Evolutionary conservation across 441 rosid species (phyloP).

Genomic region (Sinapis alba): DNA sequence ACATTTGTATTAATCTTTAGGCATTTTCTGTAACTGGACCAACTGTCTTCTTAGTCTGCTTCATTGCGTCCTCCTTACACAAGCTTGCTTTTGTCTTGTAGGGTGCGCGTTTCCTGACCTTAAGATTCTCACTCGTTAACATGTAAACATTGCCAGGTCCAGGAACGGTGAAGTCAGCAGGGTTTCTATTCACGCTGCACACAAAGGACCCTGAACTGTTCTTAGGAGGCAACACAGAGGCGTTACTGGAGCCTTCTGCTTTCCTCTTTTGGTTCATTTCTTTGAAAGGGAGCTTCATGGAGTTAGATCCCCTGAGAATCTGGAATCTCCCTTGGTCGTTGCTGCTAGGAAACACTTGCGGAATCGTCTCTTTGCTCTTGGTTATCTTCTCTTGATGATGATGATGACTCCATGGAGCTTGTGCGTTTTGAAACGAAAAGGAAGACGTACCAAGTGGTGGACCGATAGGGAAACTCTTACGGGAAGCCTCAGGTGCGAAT

Average conservation of each 20-base stretch:
- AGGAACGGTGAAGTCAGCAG: conserved; percentile 84
- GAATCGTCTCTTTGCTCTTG: neutral
- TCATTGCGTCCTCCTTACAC: conserved; percentile 40
- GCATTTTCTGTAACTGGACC: conserved; percentile 38
- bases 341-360: conserved; percentile 36
- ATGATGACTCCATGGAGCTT: conserved; percentile 43
- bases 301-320: conserved; percentile 38
- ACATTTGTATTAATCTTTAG: conserved; percentile 8
- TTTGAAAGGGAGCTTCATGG: conserved; percentile 49
- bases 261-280: conserved; percentile 46
- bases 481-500: conserved; percentile 41
- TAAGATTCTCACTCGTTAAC: conserved; percentile 63
- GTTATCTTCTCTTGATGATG: conserved; percentile 32
- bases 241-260: conserved; percentile 31
- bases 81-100: conserved; percentile 40
- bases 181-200: conserved; percentile 81
- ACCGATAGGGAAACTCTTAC: conserved; percentile 39
- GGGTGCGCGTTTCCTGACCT: conserved; percentile 44
- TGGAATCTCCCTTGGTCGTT: conserved; percentile 47
- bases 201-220: conserved; percentile 41
- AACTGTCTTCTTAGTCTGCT: conserved; percentile 55
- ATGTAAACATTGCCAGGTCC: conserved; percentile 75
- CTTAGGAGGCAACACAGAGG: conserved; percentile 41
- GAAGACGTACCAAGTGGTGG: conserved; percentile 54
- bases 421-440: conserved; percentile 53